phyloP scores from a whole-genome alignment of 129 eudicot genomes.

The Gnaphalium uliginosum region DNA sequence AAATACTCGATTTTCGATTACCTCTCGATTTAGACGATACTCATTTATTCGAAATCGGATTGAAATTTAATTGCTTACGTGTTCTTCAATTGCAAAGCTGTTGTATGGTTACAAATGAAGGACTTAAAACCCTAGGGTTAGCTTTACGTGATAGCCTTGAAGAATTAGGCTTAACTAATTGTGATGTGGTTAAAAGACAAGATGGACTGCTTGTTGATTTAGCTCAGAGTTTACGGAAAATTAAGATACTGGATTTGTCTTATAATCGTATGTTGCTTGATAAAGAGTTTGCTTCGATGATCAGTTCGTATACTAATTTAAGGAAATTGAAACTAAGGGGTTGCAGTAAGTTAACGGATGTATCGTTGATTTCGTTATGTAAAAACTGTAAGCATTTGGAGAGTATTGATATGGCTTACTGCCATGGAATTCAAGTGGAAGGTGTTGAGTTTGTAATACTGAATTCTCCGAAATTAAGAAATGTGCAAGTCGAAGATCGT shows the following conservation, averaged over 20 bases:
- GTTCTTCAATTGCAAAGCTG: conserved; percentile 58
- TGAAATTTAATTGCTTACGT: conserved; percentile 35
- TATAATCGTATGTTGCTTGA: conserved; percentile 58
- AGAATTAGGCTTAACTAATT: conserved; percentile 61
- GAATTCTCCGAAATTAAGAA: conserved; percentile 41
- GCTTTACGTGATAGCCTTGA: conserved; percentile 48
- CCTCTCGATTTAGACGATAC: conserved; percentile 69
- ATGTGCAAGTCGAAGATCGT: conserved; percentile 51
- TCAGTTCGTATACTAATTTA: conserved; percentile 48
- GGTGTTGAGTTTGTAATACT: conserved; percentile 54
- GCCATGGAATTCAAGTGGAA: conserved; percentile 47
- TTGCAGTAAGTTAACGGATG: conserved; percentile 46
- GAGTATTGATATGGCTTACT: conserved; percentile 51
- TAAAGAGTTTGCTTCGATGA: conserved; percentile 61
- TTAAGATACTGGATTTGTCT: conserved; percentile 61
- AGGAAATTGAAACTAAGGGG: conserved; percentile 58
- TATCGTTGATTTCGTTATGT: conserved; percentile 39
- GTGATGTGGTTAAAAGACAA: conserved; percentile 59
- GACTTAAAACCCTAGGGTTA: conserved; percentile 45
- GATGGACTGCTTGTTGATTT: conserved; percentile 54
- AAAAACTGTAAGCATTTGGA: conserved; percentile 63
- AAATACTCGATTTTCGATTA: conserved; percentile 59
- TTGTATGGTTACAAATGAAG: conserved; percentile 62
- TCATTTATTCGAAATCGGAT: conserved; percentile 53
- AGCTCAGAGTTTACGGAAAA: conserved; percentile 53